Conservation (phyloP, 208 protist species). For the Acanthamoeba quina region DNA sequence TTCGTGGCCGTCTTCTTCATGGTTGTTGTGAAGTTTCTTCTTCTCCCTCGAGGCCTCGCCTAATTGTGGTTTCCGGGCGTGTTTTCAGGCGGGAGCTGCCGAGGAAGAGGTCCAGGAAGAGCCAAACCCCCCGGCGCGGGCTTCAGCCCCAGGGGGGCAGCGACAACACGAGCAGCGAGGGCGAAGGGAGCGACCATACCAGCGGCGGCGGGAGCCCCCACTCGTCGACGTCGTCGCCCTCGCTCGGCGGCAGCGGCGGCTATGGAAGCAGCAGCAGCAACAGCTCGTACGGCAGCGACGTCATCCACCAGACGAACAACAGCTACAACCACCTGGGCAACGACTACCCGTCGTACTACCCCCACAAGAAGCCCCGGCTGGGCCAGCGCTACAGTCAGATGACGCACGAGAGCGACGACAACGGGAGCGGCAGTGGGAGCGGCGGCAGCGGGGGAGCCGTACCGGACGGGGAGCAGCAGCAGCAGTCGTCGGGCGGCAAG, state of each 20-base stretch:
- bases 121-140: slow-evolving; percentile 35
- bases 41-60: no score
- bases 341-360: background rate
- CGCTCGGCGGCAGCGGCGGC: background rate
- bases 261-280: background rate
- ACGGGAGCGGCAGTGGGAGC: background rate
- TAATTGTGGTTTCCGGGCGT: background rate
- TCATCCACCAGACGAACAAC: background rate
- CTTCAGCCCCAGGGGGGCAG: slow-evolving; percentile 11
- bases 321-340: slow-evolving; percentile 21
- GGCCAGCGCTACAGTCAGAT: background rate
- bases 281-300: background rate
- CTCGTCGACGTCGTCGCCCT: background rate
- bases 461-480: background rate
- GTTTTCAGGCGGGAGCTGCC: background rate
- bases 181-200: slow-evolving; percentile 32
- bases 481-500: background rate
- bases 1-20: no score
- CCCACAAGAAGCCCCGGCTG: slow-evolving; percentile 37
- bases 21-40: no score
- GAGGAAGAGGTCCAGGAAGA: slow-evolving; percentile 27
- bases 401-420: slow-evolving; percentile 50
- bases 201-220: background rate
- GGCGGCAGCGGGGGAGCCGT: background rate
- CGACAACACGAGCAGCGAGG: slow-evolving; percentile 59